Base-by-base conservation (phyloP, 2,329 filamentous ascomycete species). In the Stemphylium beticola region DNA sequence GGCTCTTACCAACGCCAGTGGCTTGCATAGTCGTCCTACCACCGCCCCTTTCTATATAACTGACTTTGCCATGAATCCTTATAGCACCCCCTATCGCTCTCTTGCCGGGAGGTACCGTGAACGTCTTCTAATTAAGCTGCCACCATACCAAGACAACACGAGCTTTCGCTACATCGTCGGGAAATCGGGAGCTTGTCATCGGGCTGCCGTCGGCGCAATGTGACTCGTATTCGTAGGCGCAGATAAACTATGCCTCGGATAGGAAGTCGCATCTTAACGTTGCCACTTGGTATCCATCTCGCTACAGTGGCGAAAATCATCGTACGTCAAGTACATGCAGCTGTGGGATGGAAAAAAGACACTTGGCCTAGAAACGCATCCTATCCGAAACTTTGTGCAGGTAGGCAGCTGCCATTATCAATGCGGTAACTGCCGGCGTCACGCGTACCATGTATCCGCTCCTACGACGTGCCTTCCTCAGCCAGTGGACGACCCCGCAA, bases 1-100 rank as follows among this genome's bases (percentile, higher is more conserved):
- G 41, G 37, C 50, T 45, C 17, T 47, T 50, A 15, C 40, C 26
- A 50, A 31, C 49, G 43, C 45, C 44, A 24, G 41, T 49, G 29
- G 39, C 29, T 44, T 32, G 37, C 43, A 36, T 48, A 34, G 43
- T 48, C 37, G 20, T 49, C 37, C 50, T 18, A 36, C 32, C n/a
- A 18, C 17, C 18, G 11, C 50, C 50, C 50, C 50, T 53, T 53
- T 53, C 50, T 24, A 32, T 20, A 8, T 33, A 40, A 41, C 20
- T 22, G 38, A 34, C 46, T 39, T 22, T 22, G 9, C 26, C 7
- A 7, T 11, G 4, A 26, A 41, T 18, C 24, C 24, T 22, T 24
- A 17, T 41, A 24, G 10, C 15, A 20, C 6, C 40, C 40, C 40
- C 40, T 43, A 43, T 43, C 40, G 26, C 18, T 6, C 15, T 32